These are phyloP conservation scores for Agaricus blazei DNA, from an alignment of 768 basidiomycete species.

Conservation along the genomic window DNA sequence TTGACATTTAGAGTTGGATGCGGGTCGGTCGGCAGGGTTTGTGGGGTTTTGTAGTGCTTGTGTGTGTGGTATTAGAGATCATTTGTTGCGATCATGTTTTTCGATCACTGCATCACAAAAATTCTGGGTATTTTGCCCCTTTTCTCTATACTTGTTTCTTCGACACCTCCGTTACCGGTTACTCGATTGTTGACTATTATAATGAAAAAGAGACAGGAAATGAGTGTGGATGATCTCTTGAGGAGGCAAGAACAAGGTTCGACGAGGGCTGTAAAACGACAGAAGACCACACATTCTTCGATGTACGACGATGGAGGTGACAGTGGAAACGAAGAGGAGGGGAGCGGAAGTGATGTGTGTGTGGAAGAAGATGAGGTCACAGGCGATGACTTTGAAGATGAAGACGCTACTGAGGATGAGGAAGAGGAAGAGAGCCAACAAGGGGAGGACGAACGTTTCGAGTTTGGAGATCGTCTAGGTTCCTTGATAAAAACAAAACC, in stretches of 20 bases:
- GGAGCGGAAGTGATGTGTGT: constrained; percentile 13
- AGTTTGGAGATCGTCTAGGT: constrained; percentile 18
- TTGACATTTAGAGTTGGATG: constrained; percentile 1
- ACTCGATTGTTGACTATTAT: neutral
- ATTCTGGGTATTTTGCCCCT: too few species aligned
- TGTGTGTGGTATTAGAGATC: neutral
- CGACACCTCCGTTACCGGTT: neutral
- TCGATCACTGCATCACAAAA: neutral
- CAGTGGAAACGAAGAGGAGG: constrained; percentile 10
- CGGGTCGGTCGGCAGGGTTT: too few species aligned
- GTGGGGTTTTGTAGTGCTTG: too few species aligned
- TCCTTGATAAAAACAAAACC: constrained; percentile 4
- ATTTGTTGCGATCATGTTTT: neutral
- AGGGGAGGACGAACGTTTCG: neutral
- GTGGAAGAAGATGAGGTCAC: constrained; percentile 10
- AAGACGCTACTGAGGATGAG: neutral
- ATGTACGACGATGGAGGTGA: neutral
- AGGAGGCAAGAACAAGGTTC: constrained; percentile 34
- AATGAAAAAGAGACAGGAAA: constrained; percentile 15
- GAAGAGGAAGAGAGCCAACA: constrained; percentile 2
- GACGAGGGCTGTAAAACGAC: constrained; percentile 28
- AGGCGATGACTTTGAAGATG: constrained; percentile 7
- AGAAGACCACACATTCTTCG: constrained; percentile 15
- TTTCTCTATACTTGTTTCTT: too few species aligned
- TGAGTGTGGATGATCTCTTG: constrained; percentile 44